Conservation (phyloP, 1,284 basidiomycete species). For the Ceratobasidium papillatum region DNA sequence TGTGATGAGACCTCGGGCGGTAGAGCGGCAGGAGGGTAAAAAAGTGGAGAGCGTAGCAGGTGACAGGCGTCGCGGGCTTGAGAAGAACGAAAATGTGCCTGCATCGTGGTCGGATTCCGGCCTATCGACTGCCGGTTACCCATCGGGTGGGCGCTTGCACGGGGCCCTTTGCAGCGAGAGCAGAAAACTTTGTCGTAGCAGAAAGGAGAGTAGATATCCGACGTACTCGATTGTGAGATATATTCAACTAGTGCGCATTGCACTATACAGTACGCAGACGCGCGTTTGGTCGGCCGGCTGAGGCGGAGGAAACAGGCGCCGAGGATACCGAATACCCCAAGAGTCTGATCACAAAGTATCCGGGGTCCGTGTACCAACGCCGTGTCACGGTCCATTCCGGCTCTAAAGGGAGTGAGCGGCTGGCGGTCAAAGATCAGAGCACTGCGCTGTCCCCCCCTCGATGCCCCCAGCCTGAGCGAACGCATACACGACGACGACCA, state of each 20-base stretch:
- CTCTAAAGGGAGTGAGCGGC: not conserved
- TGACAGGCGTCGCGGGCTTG: slow-evolving; percentile 3
- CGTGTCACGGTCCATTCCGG: slow-evolving; percentile 31
- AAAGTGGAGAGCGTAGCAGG: not conserved
- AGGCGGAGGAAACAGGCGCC: not conserved
- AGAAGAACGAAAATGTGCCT: not conserved
- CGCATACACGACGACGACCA: slow-evolving; percentile 6
- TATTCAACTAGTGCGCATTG: too few relatives aligned
- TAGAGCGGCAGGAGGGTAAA: too few relatives aligned
- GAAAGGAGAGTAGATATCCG: too few relatives aligned
- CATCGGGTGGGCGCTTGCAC: slow-evolving; percentile 8
- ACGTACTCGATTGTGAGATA: too few relatives aligned
- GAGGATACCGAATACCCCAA: too few relatives aligned
- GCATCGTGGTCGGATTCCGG: slow-evolving; percentile 12
- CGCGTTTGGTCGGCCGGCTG: not conserved
- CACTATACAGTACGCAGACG: too few relatives aligned
- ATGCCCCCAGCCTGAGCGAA: not conserved
- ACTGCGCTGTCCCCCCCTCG: slow-evolving; percentile 11
- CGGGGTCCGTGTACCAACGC: slow-evolving; percentile 17
- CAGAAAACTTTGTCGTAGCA: too few relatives aligned
- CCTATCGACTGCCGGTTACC: not conserved
- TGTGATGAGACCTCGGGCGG: not conserved
- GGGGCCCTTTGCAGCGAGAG: too few relatives aligned
- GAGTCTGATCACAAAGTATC: slow-evolving; percentile 3
- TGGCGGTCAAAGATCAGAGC: not conserved